Base-by-base conservation (phyloP, 225 moss, liverwort and hornwort species). In the Pseudisothecium myosuroides region DNA sequence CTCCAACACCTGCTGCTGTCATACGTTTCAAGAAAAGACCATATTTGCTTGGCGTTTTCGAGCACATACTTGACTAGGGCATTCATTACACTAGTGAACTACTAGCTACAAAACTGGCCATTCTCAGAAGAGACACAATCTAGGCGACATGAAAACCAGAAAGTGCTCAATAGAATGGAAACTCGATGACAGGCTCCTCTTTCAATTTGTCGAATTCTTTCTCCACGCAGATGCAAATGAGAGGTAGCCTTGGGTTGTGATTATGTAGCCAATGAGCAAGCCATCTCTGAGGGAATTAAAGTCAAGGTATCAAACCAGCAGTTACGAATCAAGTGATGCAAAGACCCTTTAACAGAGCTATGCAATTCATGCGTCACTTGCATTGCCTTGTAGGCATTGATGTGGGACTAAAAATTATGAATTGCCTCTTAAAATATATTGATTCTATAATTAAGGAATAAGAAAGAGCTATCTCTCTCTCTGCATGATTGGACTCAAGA, bases 261-360 rank as follows among this genome's bases (percentile, higher is more conserved):
- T 95, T 83, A 76, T 95, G 95, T 56, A 95, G 88, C 95, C 95
- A 95, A 60, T 93, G 93, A 31, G 95, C 95, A 62, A 95, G 92
- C 95, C 95, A 95, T 90, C 91, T 92, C 95, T 95, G 81, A 72
- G 58, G 58, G 59, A 29, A 76, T 21, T 13, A 2, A 47, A 56
- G 90, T 93, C 80, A 91, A 93, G 90, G 88, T 50, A 28, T 34
- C 36, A 8, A 85, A 83, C 43, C 43, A 15, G 59, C 59, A 81
- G 18, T 36, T 59, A 34, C 47, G 58, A 67, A 65, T 56, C 31
- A 83, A 73, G 39, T 75, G 19, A 84, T 84, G 65, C 37, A 41
- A 36, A 81, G 41, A 59, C 14, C 14, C 31, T 31, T 6, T 43
- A 60, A 20, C 31, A 20, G 0, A 43, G 39, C 4, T 31, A 5